phyloP scores from a whole-genome alignment of 345 rosid species.

The Citrus inodora region DNA sequence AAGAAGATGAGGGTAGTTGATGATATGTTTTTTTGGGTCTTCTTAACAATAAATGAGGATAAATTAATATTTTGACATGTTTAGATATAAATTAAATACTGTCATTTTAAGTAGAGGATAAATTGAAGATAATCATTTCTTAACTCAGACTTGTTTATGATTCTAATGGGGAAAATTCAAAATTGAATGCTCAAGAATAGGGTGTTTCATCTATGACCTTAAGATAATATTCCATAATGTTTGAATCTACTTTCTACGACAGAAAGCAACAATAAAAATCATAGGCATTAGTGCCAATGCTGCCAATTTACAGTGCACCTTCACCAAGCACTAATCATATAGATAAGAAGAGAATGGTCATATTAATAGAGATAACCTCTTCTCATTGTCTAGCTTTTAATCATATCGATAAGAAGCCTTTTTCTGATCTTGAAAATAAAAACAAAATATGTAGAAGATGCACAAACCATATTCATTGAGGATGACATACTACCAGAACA shows the following conservation, averaged over 20 bases:
- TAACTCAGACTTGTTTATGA: too few species aligned
- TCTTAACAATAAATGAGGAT: too few species aligned
- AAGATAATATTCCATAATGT: background rate
- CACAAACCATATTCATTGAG: constrained; percentile 59
- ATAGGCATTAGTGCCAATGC: background rate
- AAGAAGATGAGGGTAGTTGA: too few species aligned
- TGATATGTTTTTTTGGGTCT: too few species aligned
- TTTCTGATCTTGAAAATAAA: background rate
- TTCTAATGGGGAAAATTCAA: too few species aligned
- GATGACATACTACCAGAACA: constrained; percentile 75
- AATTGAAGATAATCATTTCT: too few species aligned
- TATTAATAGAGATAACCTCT: background rate
- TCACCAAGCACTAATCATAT: background rate
- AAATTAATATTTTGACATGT: too few species aligned
- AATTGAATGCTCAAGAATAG: background rate
- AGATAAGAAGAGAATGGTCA: too few species aligned
- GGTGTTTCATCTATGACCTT: too few species aligned
- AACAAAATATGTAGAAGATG: constrained; percentile 1
- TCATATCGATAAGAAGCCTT: background rate
- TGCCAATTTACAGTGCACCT: background rate
- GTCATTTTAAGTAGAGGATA: too few species aligned
- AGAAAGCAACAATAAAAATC: background rate
- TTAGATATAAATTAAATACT: too few species aligned
- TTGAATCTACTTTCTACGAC: background rate
- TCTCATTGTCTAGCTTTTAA: background rate